Evolutionary conservation across 768 basidiomycete genomes (phyloP).

Genomic region (Agrocybe chaxingu): DNA sequence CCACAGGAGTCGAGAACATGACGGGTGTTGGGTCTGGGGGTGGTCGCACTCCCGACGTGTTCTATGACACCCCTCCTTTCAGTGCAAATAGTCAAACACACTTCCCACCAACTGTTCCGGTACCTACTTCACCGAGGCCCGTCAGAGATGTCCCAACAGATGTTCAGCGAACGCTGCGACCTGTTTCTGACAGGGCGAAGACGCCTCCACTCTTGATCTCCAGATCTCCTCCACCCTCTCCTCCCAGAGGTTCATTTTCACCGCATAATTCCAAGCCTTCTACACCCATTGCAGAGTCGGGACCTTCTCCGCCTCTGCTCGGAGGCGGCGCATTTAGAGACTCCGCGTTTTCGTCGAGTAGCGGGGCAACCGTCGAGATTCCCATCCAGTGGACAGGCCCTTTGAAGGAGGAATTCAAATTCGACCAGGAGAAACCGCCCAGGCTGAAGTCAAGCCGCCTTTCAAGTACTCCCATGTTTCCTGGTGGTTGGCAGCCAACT

Average conservation of each 20-base stretch:
- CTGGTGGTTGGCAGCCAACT: constrained; percentile 54
- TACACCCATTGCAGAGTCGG: constrained; percentile 4
- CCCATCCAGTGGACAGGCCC: constrained; percentile 64
- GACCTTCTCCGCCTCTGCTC: constrained; percentile 39
- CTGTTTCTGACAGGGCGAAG: constrained; percentile 34
- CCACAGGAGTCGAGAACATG: constrained; percentile 54
- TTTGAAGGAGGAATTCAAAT: constrained; percentile 13
- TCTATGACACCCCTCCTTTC: constrained; percentile 30
- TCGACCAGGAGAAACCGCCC: constrained; percentile 11
- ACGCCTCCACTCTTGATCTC: constrained; percentile 35
- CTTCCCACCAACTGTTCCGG: not conserved
- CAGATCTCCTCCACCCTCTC: constrained; percentile 10
- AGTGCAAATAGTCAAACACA: constrained; percentile 5
- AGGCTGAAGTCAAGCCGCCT: constrained; percentile 12
- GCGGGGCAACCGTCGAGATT: constrained; percentile 43
- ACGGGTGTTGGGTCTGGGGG: constrained; percentile 54
- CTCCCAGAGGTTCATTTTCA: constrained; percentile 16
- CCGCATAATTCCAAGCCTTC: constrained; percentile 2
- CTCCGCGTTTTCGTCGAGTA: constrained; percentile 55
- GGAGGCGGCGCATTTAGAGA: constrained; percentile 62
- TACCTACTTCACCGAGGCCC: constrained; percentile 16
- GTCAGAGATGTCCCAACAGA: constrained; percentile 17
- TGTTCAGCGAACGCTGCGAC: constrained; percentile 24
- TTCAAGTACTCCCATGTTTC: constrained; percentile 36
- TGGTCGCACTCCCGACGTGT: constrained; percentile 27